Conservation (phyloP, 2,329 filamentous ascomycete species). For the Ustilaginoidea virens region DNA sequence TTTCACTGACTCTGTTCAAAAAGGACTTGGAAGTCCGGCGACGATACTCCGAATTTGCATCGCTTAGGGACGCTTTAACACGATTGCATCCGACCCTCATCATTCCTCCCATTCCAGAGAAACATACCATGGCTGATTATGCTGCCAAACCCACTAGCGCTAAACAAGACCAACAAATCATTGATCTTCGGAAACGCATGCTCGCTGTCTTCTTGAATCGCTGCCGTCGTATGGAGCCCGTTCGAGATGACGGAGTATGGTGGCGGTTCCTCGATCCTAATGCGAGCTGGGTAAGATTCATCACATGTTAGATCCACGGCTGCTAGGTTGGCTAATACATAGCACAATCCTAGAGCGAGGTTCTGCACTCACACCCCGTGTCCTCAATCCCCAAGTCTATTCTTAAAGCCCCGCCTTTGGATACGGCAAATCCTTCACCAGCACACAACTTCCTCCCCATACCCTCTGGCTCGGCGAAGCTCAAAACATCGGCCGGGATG, state of each 20-base stretch:
- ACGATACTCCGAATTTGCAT: slow-evolving; percentile 93
- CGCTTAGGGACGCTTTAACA: slow-evolving; percentile 73
- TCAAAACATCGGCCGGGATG: slow-evolving; percentile 42
- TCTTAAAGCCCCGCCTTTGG: slow-evolving; percentile 85
- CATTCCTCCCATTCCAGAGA: slow-evolving; percentile 93
- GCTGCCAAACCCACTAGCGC: slow-evolving; percentile 95
- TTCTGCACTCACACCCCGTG: slow-evolving; percentile 83
- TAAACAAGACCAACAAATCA: slow-evolving; percentile 93
- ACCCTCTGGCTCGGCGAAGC: slow-evolving; percentile 70
- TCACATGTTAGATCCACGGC: neutral
- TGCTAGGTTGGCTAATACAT: slow-evolving; percentile 7
- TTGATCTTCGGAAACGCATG: slow-evolving; percentile 94
- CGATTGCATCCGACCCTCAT: slow-evolving; percentile 89
- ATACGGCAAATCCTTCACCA: slow-evolving; percentile 80
- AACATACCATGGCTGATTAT: slow-evolving; percentile 97
- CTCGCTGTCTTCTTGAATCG: slow-evolving; percentile 87
- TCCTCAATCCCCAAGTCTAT: slow-evolving; percentile 87
- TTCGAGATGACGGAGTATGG: slow-evolving; percentile 87
- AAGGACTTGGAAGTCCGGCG: slow-evolving; percentile 91
- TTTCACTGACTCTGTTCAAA: too few relatives aligned
- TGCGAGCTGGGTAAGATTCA: slow-evolving; percentile 71
- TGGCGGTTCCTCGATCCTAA: slow-evolving; percentile 97
- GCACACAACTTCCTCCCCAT: slow-evolving; percentile 81
- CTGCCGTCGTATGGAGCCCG: slow-evolving; percentile 81
- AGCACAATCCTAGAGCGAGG: slow-evolving; percentile 52